Evolutionary conservation across 2,329 filamentous ascomycete species (phyloP), one percentile per base, ranked within the genome.

Genomic region (Neonectria neomacrospora): DNA sequence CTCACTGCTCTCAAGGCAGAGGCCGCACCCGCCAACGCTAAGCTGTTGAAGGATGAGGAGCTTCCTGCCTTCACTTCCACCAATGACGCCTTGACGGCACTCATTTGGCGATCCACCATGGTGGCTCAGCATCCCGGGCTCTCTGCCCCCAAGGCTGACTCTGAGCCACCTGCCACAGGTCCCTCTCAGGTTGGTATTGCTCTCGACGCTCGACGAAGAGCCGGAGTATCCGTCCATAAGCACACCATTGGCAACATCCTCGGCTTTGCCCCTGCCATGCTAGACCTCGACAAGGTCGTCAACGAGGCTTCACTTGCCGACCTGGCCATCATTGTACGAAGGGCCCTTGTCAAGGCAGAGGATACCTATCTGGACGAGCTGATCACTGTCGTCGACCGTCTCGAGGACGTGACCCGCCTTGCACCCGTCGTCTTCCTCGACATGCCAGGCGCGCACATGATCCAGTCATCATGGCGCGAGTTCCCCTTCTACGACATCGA

Each of bases 81-180:
- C 47, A 64, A 64, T 26, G 61, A 64, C 22, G 61, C 57, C 47
- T 28, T 64, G 20, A 64, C 61, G 11, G 61, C 61, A 12, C 47
- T 64, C 44, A 64, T 64, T n/a, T 64, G 61, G 61, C 61, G 52
- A 2, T 51, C 56, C n/a, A 64, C 61, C 37, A 60, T 64, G 61
- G 42, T 45, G 32, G 61, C 61, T 14, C 56, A 64, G 23, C 57
- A 60, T 57, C 61, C 56, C 18, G 44, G 42, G 32, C 23, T 59
- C 28, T 44, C 44, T 20, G 16, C 48, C 9, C 23, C 32, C 10
- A 30, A 32, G 11, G 12, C 39, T n/a, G 47, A 53, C 30, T 26
- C 52, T 10, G 52, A 41, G 5, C 23, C 41, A 8, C 48, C 60
- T 10, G 32, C 26, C 16, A 45, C 60, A 5, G 60, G 60, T 23